Evolutionary conservation across 1,139 yeast genomes (phyloP), one percentile per base, ranked within the genome.

Genomic region (Nakaseomyces sp.): DNA sequence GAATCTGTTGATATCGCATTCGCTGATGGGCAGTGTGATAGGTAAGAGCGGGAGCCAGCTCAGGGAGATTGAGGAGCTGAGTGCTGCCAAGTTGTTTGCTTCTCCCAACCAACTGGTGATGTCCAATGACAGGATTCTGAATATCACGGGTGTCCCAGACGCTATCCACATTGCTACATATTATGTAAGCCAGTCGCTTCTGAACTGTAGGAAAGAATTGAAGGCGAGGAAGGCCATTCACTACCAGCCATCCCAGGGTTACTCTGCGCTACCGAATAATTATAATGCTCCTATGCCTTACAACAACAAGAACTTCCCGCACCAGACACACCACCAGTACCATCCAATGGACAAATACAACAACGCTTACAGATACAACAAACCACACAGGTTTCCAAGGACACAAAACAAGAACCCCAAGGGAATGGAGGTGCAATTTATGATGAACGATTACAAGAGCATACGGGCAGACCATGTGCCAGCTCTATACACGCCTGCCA

Each of bases 91-190:
- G 50, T 70, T 88, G 47, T 76, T 75, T 51, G 94, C 95, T 1
- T 86, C 85, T 17, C 91, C 84, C 43, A 76, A 77, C 41, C 76
- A 82, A 17, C 69, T 88, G 51, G 88, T 95, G 1, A 74, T 74
- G 49, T 83, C 94, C 1, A 85, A 91, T 13, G 96, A 88, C 60
- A 72, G 95, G 47, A 71, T 84, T 5, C 66, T 88, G 44, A 72
- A 79, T 25, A 74, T 88, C 16, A 69, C 74, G 12, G 96, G 96
- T 4, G 93, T 83, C 9, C 88, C 89, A 3, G 94, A 84, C 64
- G 89, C 95, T 2, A 76, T 88, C 42, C 94, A 85, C 57, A 83
- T 85, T 53, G 96, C 96, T 6, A 71, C 81, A 1, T 84, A 80
- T 60, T 81, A 81, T 57, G 73, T 86, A 45, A 77, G 84, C 2